Percentiles rank a stretch among this genome's conserved stretches.
Evolutionary conservation across 2,329 filamentous ascomycete species (phyloP).

Genomic region (Pseudocercospora fijiensis): DNA sequence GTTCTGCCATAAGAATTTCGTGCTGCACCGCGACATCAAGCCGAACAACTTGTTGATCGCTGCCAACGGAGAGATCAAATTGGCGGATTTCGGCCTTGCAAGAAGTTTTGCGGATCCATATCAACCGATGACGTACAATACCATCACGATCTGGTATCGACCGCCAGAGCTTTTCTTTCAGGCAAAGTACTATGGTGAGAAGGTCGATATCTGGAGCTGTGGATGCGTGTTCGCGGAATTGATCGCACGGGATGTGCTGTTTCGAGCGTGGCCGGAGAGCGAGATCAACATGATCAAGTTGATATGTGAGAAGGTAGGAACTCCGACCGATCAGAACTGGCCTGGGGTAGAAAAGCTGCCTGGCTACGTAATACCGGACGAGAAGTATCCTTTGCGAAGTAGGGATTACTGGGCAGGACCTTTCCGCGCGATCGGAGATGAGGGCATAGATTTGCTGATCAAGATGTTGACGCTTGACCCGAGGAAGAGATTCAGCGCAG

Average conservation of each 20-base stretch:
- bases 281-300: constrained; percentile 84
- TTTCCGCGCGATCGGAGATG: constrained; percentile 76
- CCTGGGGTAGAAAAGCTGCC: constrained; percentile 80
- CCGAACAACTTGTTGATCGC: constrained; percentile 97
- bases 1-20: constrained; percentile 94
- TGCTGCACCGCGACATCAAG: constrained; percentile 97
- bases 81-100: constrained; percentile 96
- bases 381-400: constrained; percentile 58
- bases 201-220: constrained; percentile 92
- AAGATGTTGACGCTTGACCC: constrained; percentile 83
- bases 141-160: constrained; percentile 96
- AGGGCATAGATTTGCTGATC: constrained; percentile 86
- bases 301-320: constrained; percentile 82
- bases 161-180: constrained; percentile 92
- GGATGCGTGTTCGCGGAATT: constrained; percentile 93
- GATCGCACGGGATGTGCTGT: constrained; percentile 75
- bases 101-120: constrained; percentile 86
- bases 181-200: constrained; percentile 81
- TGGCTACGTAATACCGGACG: constrained; percentile 72
- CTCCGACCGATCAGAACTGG: constrained; percentile 92
- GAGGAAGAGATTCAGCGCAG: constrained; percentile 74
- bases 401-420: constrained; percentile 70
- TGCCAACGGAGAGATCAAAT: constrained; percentile 86
- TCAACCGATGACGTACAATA: constrained; percentile 80
- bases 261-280: constrained; percentile 67